These are phyloP conservation scores for Debaryomyces fabryi DNA, from an alignment of 1,139 yeast species.

Conservation along the genomic window DNA sequence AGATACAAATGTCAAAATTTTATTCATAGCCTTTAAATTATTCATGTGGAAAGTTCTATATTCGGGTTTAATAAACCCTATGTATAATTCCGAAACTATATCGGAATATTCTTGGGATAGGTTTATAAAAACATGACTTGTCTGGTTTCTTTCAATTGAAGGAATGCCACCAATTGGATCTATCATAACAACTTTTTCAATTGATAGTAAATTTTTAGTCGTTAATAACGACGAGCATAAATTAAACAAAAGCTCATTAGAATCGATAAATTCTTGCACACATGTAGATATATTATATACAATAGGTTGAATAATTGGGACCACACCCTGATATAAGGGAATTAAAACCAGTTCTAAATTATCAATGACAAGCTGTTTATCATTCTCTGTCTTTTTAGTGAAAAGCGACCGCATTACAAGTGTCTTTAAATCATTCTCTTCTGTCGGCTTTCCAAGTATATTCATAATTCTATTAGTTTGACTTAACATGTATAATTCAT, in stretches of 20 bases:
- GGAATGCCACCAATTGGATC: slow-evolving; percentile 92
- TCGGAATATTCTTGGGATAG: slow-evolving; percentile 78
- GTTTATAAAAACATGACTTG: slow-evolving; percentile 88
- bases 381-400: slow-evolving; percentile 9
- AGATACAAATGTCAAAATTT: slow-evolving; percentile 34
- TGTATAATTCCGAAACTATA: slow-evolving; percentile 61
- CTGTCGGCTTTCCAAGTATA: slow-evolving; percentile 25
- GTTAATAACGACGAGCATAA: slow-evolving; percentile 31
- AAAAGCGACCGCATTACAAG: slow-evolving; percentile 36
- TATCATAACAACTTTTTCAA: slow-evolving; percentile 80
- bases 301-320: slow-evolving; percentile 67
- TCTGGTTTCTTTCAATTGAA: slow-evolving; percentile 74
- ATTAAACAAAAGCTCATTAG: slow-evolving; percentile 35
- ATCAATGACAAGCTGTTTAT: slow-evolving; percentile 20
- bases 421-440: slow-evolving; percentile 29
- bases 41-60: slow-evolving; percentile 53
- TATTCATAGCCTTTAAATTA: slow-evolving; percentile 58
- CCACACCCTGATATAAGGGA: slow-evolving; percentile 47
- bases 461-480: slow-evolving; percentile 38
- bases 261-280: slow-evolving; percentile 33
- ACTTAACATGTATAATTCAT: slow-evolving; percentile 35
- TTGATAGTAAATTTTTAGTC: slow-evolving; percentile 42
- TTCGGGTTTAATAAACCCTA: slow-evolving; percentile 51
- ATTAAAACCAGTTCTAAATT: slow-evolving; percentile 39
- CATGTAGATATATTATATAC: slow-evolving; percentile 44